Base-by-base conservation (phyloP, 75 land plant species). In the Chamaecyparis obtusa region DNA sequence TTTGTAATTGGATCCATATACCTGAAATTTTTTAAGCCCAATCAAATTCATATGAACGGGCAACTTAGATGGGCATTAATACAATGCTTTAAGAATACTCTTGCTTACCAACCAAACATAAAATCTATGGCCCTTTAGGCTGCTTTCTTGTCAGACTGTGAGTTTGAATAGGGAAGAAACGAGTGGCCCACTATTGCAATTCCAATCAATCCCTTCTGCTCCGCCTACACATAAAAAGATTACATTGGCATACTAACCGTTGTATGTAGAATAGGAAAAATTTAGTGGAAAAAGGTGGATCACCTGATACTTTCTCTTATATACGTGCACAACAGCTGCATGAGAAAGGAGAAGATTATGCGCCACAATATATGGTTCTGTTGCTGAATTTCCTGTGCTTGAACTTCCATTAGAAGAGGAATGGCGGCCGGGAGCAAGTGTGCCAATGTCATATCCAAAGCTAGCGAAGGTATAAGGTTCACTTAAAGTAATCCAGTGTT, bases 131-230 rank as follows among this genome's bases (percentile, higher is more conserved):
- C 46, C 71, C 89, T 55, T 37, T 85, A n/a, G 17, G 87, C 85
- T 27, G 91, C 87, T 27, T 86, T 86, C 15, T 16, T 54, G 75
- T 90, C 91, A 74, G 74, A 46, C 17, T 86, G 44, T 19, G 69
- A 41, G 16, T 88, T 86, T 32, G 91, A 88, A n/a, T 88, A n/a
- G 32, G 91, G 90, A 76, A 88, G 83, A 54, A 64, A 74, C 90
- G 89, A 90, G 64, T 55, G 35, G 9, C 14, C 44, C 56, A 88
- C 89, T 41, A 87, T 0, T 7, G 64, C 74, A 37, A 90, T 86
- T 17, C 91, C 91, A 10, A 90, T 88, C 13, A 75, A 14, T 51
- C 55, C 55, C 55, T 51, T 51, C 16, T 51, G 55, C 2, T 1
- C 16, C 16, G 55, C 55, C 55, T 51, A 14, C 2, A 51, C 15